Percentiles rank a stretch among this genome's conserved stretches.
Conservation (phyloP, 148 eudicot species). For the Camellia granthamiana region DNA sequence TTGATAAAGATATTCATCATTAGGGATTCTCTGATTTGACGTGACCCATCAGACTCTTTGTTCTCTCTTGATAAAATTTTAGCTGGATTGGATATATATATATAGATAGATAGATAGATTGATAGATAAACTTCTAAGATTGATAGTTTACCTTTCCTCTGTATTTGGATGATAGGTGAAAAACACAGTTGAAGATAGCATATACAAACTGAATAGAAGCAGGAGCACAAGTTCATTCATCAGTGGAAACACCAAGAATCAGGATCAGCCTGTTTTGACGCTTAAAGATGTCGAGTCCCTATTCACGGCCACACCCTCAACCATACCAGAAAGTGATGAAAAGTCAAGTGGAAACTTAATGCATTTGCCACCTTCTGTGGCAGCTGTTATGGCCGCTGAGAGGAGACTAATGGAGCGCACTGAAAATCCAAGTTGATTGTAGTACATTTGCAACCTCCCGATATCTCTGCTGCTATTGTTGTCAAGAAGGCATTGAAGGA, state of each 20-base stretch:
- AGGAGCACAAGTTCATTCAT: conserved; percentile 54
- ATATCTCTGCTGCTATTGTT: conserved; percentile 4
- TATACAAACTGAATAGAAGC: conserved; percentile 71
- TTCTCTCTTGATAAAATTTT: not conserved
- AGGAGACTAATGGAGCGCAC: conserved; percentile 46
- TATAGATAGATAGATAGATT: too few relatives aligned
- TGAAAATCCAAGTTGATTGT: conserved; percentile 9
- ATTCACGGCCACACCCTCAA: conserved; percentile 41
- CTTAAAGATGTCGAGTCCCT: conserved; percentile 77
- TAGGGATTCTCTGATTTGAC: not conserved
- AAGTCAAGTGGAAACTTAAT: conserved; percentile 41
- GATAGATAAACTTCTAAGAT: not conserved
- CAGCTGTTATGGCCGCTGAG: conserved; percentile 90
- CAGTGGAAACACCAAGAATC: conserved; percentile 80
- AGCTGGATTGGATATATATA: not conserved
- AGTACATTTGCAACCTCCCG: not conserved
- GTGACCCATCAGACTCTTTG: not conserved
- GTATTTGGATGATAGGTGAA: conserved; percentile 53
- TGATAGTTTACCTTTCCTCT: not conserved
- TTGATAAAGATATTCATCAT: not conserved
- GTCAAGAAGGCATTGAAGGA: not conserved
- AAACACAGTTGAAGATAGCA: conserved; percentile 91
- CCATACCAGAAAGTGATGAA: conserved; percentile 18
- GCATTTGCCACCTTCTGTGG: conserved; percentile 76
- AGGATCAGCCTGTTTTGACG: conserved; percentile 79